Evolutionary conservation across 352 stramenopile species (phyloP).

Genomic region (Pythium diclinum): DNA sequence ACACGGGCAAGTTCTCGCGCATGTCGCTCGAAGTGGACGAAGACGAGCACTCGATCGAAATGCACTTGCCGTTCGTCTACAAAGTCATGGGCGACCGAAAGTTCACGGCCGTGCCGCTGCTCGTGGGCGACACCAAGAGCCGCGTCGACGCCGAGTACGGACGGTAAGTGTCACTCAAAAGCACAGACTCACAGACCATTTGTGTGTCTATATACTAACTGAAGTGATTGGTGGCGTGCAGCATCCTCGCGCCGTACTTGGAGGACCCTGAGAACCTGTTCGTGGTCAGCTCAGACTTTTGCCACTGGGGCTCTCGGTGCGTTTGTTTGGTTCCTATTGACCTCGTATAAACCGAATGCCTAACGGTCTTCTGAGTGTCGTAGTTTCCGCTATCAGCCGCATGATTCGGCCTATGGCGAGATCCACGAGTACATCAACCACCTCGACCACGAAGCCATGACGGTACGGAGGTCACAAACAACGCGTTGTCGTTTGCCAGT

Average conservation of each 20-base stretch:
- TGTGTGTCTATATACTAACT: neutral
- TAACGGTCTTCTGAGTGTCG: neutral
- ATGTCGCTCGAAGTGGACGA: slow-evolving; percentile 91
- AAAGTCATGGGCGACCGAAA: slow-evolving; percentile 80
- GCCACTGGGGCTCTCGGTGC: slow-evolving; percentile 92
- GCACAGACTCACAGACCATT: neutral
- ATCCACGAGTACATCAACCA: slow-evolving; percentile 95
- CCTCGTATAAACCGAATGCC: neutral
- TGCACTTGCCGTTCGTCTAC: slow-evolving; percentile 95
- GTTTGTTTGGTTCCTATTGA: neutral
- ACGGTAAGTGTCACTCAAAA: slow-evolving; percentile 38
- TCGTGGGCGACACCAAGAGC: slow-evolving; percentile 92
- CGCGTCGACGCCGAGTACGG: slow-evolving; percentile 84
- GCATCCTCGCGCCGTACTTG: slow-evolving; percentile 91
- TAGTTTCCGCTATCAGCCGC: slow-evolving; percentile 90
- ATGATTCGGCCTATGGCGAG: slow-evolving; percentile 79
- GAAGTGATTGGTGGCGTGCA: slow-evolving; percentile 22
- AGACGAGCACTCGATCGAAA: slow-evolving; percentile 96
- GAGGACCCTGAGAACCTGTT: slow-evolving; percentile 91
- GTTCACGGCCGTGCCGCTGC: slow-evolving; percentile 92
- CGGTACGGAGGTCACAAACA: slow-evolving; percentile 26
- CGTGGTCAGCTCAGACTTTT: slow-evolving; percentile 97
- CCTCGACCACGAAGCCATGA: slow-evolving; percentile 91
- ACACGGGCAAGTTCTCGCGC: slow-evolving; percentile 70
- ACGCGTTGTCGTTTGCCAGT: neutral